Percentiles rank a stretch among this genome's conserved stretches.
Evolutionary conservation across 2,329 filamentous ascomycete species (phyloP).

Genomic region (Talaromyces marneffei): DNA sequence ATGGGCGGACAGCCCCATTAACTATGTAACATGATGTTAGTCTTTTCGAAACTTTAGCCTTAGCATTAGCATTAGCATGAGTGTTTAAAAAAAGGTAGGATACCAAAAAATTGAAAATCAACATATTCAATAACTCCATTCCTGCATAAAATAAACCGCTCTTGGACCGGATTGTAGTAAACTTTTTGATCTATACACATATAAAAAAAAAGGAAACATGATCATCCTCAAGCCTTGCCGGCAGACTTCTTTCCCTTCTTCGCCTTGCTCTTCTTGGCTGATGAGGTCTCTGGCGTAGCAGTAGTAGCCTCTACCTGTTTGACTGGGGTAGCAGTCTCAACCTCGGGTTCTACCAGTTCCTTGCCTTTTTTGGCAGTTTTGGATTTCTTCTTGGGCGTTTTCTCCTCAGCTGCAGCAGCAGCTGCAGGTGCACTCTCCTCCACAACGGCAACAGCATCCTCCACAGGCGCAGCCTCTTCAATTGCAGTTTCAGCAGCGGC

Average conservation of each 20-base stretch:
- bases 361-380: slow-evolving; percentile 27
- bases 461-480: slow-evolving; percentile 23
- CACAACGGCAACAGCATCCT: slow-evolving; percentile 19
- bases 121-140: background rate
- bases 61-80: background rate
- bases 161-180: background rate
- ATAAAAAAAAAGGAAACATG: background rate
- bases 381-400: slow-evolving; percentile 30
- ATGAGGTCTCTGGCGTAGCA: background rate
- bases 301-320: slow-evolving; percentile 1
- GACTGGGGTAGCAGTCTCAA: slow-evolving; percentile 2
- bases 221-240: slow-evolving; percentile 26
- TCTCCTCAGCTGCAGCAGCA: slow-evolving; percentile 15
- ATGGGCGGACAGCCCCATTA: slow-evolving; percentile 9
- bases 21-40: background rate
- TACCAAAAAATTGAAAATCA: background rate
- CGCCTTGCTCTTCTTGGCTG: slow-evolving; percentile 12
- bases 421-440: slow-evolving; percentile 24
- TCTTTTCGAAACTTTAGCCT: background rate
- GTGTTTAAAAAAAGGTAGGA: background rate
- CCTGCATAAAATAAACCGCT: background rate
- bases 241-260: slow-evolving; percentile 25
- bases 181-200: slow-evolving; percentile 1
- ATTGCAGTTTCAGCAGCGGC: slow-evolving; percentile 16
- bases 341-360: slow-evolving; percentile 11